These are phyloP conservation scores for Jamesozyma rosinii DNA, from an alignment of 805 yeast species.

Conservation along the genomic window DNA sequence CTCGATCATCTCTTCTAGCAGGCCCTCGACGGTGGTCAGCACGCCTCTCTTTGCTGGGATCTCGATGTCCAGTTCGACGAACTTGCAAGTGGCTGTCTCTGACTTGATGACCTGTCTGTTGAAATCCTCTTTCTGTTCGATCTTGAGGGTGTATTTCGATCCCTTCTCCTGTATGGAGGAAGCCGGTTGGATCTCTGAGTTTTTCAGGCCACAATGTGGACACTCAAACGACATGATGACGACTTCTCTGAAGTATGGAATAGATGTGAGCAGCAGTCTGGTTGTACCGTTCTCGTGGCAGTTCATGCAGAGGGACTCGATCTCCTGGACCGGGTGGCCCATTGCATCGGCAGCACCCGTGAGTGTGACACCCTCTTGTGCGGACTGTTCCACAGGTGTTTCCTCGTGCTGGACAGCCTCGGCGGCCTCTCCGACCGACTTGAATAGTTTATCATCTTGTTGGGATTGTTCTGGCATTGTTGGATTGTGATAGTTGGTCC, in stretches of 20 bases:
- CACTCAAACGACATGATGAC: conserved; percentile 92
- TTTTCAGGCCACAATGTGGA: conserved; percentile 86
- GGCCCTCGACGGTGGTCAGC: conserved; percentile 84
- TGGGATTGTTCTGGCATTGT: conserved; percentile 4
- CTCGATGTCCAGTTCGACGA: conserved; percentile 79
- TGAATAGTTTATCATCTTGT: conserved; percentile 37
- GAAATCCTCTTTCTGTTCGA: conserved; percentile 65
- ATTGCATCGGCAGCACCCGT: conserved; percentile 77
- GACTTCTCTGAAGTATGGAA: conserved; percentile 86
- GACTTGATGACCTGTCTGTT: conserved; percentile 87
- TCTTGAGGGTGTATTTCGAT: conserved; percentile 53
- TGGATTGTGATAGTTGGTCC: no score
- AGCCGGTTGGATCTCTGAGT: conserved; percentile 94
- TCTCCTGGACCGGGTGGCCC: conserved; percentile 92
- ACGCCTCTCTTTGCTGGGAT: conserved; percentile 95
- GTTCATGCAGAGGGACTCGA: conserved; percentile 92
- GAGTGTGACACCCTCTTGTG: conserved; percentile 38
- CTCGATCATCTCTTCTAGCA: conserved; percentile 70
- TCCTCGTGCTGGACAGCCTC: conserved; percentile 35
- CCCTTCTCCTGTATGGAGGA: conserved; percentile 87
- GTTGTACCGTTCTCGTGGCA: conserved; percentile 84
- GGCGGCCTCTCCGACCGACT: conserved; percentile 53
- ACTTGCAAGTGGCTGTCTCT: conserved; percentile 72
- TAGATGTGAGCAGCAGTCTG: conserved; percentile 70
- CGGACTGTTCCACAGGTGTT: conserved; percentile 4